phyloP scores from a whole-genome alignment of 2,329 filamentous ascomycete genomes.

The Tolypocladium nubicola region DNA sequence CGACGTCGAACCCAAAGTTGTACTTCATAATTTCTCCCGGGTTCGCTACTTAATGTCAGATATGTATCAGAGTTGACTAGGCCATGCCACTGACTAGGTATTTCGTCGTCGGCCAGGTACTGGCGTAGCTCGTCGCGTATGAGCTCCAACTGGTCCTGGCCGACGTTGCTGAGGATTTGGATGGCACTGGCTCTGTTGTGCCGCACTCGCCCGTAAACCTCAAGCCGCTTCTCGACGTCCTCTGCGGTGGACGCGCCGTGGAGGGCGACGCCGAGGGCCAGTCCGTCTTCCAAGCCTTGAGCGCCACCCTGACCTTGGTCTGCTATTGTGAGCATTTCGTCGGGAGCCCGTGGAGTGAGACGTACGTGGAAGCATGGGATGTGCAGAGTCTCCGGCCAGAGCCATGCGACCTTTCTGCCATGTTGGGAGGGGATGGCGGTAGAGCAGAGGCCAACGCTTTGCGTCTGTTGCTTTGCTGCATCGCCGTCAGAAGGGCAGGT shows the following conservation, averaged over 20 bases:
- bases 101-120: conserved; percentile 15
- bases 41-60: background rate
- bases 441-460: conserved; percentile 24
- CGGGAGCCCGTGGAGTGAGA: background rate
- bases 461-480: conserved; percentile 22
- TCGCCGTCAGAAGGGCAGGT: background rate
- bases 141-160: conserved; percentile 17
- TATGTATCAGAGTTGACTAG: too few relatives aligned
- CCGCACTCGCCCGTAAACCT: conserved; percentile 14
- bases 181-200: conserved; percentile 20
- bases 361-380: conserved; percentile 27
- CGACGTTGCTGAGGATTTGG: conserved; percentile 28
- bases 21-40: background rate
- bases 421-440: conserved; percentile 18
- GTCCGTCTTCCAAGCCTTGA: conserved; percentile 24
- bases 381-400: conserved; percentile 25
- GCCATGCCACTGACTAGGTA: conserved; percentile 15
- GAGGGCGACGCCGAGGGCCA: conserved; percentile 19
- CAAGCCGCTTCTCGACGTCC: conserved; percentile 12
- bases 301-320: conserved; percentile 28
- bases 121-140: conserved; percentile 16
- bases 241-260: conserved; percentile 8
- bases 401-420: conserved; percentile 21
- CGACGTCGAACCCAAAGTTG: conserved; percentile 12
- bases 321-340: conserved; percentile 3